Conservation (phyloP, 164 flowering plant species). For the Kingdonia uniflora region DNA sequence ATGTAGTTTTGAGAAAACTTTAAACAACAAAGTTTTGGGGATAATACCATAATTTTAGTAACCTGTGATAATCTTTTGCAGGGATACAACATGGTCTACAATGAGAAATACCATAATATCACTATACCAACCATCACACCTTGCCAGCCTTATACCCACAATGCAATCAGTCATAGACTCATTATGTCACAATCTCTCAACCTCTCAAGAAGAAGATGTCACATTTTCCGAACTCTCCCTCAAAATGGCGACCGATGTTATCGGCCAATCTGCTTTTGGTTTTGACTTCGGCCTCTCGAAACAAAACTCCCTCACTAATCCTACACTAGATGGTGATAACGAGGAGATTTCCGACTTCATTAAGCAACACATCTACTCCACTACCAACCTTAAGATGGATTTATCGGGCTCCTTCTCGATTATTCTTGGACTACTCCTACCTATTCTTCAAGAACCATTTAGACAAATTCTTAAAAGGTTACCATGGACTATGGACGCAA, state of each 20-base stretch:
- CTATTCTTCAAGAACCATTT: slow-evolving; percentile 77
- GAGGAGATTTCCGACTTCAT: slow-evolving; percentile 60
- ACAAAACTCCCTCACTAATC: slow-evolving; percentile 12
- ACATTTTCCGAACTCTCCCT: slow-evolving; percentile 60
- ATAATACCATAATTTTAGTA: too few species aligned
- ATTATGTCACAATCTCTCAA: slow-evolving; percentile 38
- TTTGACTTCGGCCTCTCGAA: slow-evolving; percentile 79
- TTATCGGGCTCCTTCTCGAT: slow-evolving; percentile 75
- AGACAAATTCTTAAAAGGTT: slow-evolving; percentile 61
- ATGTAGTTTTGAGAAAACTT: too few species aligned
- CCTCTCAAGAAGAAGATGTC: slow-evolving; percentile 30
- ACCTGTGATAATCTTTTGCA: slow-evolving; percentile 21
- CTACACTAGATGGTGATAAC: slow-evolving; percentile 4
- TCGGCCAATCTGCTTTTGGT: slow-evolving; percentile 91
- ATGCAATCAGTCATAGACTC: slow-evolving; percentile 69
- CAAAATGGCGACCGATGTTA: slow-evolving; percentile 75
- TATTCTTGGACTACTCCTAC: slow-evolving; percentile 67
- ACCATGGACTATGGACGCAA: slow-evolving; percentile 79
- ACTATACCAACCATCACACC: slow-evolving; percentile 79
- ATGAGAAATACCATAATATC: slow-evolving; percentile 87
- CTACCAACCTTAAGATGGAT: slow-evolving; percentile 89
- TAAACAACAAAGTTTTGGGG: too few species aligned
- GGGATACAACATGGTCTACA: slow-evolving; percentile 80
- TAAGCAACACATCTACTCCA: slow-evolving; percentile 78
- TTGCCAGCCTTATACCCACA: slow-evolving; percentile 64